Percentiles rank a stretch among this genome's conserved stretches.
Conservation (phyloP, 2,329 filamentous ascomycete species). For the Aureobasidium melanogenum region DNA sequence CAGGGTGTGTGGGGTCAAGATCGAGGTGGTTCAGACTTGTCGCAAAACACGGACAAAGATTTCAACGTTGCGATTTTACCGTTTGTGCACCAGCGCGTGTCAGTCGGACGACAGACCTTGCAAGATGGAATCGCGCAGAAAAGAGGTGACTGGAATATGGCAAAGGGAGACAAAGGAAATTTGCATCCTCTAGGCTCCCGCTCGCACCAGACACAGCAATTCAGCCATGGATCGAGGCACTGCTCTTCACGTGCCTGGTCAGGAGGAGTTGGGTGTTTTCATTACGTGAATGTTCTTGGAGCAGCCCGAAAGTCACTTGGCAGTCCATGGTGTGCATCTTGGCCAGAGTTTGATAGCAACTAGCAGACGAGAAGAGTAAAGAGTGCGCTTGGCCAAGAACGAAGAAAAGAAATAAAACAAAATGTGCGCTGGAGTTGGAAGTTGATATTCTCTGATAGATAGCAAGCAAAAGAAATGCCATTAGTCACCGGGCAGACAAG, state of each 20-base stretch:
- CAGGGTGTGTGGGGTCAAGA: background rate
- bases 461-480: constrained; percentile 3
- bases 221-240: background rate
- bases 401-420: background rate
- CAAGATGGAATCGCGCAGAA: background rate
- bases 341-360: constrained; percentile 2
- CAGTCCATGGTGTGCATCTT: background rate
- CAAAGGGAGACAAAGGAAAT: background rate
- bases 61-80: constrained; percentile 1
- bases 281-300: background rate
- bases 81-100: background rate
- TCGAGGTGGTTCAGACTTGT: background rate
- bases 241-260: background rate
- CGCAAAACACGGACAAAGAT: background rate
- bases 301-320: constrained; percentile 2
- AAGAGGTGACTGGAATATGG: background rate
- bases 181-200: background rate
- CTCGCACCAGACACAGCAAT: background rate
- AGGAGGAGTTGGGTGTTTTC: background rate
- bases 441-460: background rate
- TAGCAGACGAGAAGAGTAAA: constrained; percentile 5
- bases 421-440: background rate
- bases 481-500: background rate
- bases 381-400: background rate
- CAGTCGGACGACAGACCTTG: background rate